Conservation (phyloP, 2,329 filamentous ascomycete species). For the Macrophomina pseudophaseolina region DNA sequence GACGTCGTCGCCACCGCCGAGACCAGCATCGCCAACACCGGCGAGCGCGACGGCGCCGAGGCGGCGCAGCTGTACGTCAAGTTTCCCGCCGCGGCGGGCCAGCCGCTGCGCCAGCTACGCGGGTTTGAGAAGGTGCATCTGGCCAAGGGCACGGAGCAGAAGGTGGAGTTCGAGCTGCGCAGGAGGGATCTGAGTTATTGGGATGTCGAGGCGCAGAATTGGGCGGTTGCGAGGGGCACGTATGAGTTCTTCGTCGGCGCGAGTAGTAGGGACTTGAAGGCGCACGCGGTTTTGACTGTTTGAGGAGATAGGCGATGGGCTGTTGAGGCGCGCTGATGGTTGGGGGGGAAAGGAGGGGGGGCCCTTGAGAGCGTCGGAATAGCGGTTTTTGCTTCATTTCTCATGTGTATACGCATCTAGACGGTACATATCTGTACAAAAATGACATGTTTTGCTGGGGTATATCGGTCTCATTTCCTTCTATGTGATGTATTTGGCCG, state of each 20-base stretch:
- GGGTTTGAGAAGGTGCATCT: conserved; percentile 30
- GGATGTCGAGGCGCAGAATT: conserved; percentile 29
- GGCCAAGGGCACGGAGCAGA: conserved; percentile 23
- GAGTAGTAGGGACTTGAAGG: conserved; percentile 25
- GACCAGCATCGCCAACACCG: conserved; percentile 29
- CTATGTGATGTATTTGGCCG: too few relatives aligned
- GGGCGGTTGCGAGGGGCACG: conserved; percentile 27
- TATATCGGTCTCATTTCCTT: too few relatives aligned
- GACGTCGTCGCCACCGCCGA: conserved; percentile 20
- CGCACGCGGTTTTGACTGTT: not conserved
- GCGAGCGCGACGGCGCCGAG: conserved; percentile 28
- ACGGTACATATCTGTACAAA: too few relatives aligned
- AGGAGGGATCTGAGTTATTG: conserved; percentile 30
- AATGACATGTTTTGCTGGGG: too few relatives aligned
- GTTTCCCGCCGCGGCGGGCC: conserved; percentile 26
- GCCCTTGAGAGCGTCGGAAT: too few relatives aligned
- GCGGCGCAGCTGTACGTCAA: conserved; percentile 30
- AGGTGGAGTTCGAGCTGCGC: conserved; percentile 25
- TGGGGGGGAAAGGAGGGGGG: too few relatives aligned
- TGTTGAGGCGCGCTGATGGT: not conserved
- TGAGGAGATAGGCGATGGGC: not conserved
- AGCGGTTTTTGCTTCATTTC: not conserved
- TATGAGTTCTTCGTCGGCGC: conserved; percentile 26
- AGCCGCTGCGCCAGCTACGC: conserved; percentile 28
- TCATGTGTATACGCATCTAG: not conserved